Evolutionary conservation across 1,284 basidiomycete genomes (phyloP), one percentile per base, ranked within the genome.

Genomic region (Cutaneotrichosporon sp.): DNA sequence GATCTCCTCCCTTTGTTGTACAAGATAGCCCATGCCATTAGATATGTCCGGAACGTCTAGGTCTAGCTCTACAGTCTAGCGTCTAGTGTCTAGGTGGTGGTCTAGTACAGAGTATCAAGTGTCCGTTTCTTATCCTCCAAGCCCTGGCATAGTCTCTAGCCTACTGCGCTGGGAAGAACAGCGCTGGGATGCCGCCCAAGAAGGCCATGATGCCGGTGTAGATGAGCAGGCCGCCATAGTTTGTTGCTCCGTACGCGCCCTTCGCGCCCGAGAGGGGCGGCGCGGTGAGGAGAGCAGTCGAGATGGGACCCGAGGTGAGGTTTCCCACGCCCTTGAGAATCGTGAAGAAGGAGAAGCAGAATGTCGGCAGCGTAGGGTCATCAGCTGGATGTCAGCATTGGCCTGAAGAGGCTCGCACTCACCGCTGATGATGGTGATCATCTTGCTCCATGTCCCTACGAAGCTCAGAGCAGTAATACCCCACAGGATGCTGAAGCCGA

Each of bases 241-340:
- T 70, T 17, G 63, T 60, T 27, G 64, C 50, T 7, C 71, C 72
- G 53, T 72, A 75, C 7, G 69, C 71, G 14, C 72, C 72, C 0
- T 61, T 57, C 0, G 61, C 62, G n/a, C 66, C 67, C 14, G 51
- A 51, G 31, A 63, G 32, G 3, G 55, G 47, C 17, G 54, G 47
- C 11, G 52, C 37, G 32, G 63, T 60, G 22, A 73, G 57, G 19
- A 73, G 54, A 2, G 63, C 61, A 19, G 67, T 61, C 3, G 69
- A 65, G 22, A 71, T 63, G 6, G 71, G 69, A 25, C 68, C 73
- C 9, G 67, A 72, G 3, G 69, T 62, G 44, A 76, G 64, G 54
- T 69, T 72, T 6, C 74, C 75, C 8, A 76, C 59, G 11, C 74
- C 75, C 43, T 70, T 56, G 22, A 64, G 53, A 35, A 69, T 64